These are phyloP conservation scores for Arabidopsis lyrata DNA, from an alignment of 441 rosid genomes.

Conservation along the genomic window DNA sequence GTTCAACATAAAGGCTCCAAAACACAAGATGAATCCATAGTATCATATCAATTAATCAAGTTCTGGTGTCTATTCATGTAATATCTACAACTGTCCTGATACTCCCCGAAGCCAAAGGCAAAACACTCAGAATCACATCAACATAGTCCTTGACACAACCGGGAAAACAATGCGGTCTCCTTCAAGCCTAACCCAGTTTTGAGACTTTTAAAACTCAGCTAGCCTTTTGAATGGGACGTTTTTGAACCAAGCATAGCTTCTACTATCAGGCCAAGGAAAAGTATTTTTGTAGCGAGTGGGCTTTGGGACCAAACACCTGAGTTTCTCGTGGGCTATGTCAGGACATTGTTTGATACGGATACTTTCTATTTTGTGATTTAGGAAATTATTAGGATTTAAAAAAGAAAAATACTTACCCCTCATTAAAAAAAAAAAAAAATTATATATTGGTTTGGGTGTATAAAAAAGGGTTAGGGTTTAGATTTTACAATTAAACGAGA, in stretches of 20 bases:
- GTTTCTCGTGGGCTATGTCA: constrained; percentile 38
- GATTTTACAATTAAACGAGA: no score
- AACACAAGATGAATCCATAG: neutral
- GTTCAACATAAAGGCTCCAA: constrained; percentile 61
- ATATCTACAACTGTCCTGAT: constrained; percentile 68
- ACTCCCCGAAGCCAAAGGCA: constrained; percentile 63
- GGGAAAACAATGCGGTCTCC: constrained; percentile 58
- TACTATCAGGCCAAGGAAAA: constrained; percentile 66
- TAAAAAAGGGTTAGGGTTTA: no score
- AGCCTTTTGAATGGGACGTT: constrained; percentile 63
- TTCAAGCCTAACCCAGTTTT: constrained; percentile 67
- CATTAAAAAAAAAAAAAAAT: no score
- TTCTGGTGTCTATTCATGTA: constrained; percentile 6
- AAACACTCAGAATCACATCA: constrained; percentile 50
- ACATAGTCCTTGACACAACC: constrained; percentile 62
- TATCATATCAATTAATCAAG: constrained; percentile 10
- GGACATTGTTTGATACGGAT: constrained; percentile 51
- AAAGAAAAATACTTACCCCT: no score
- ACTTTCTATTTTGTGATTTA: no score
- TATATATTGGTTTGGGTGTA: no score
- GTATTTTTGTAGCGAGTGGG: constrained; percentile 58
- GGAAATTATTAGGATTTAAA: no score
- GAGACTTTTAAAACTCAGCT: constrained; percentile 56
- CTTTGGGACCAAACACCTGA: constrained; percentile 58
- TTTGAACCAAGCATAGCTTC: constrained; percentile 60